phyloP scores from a whole-genome alignment of 352 stramenopile genomes.

The Phytophthora colocasiae region DNA sequence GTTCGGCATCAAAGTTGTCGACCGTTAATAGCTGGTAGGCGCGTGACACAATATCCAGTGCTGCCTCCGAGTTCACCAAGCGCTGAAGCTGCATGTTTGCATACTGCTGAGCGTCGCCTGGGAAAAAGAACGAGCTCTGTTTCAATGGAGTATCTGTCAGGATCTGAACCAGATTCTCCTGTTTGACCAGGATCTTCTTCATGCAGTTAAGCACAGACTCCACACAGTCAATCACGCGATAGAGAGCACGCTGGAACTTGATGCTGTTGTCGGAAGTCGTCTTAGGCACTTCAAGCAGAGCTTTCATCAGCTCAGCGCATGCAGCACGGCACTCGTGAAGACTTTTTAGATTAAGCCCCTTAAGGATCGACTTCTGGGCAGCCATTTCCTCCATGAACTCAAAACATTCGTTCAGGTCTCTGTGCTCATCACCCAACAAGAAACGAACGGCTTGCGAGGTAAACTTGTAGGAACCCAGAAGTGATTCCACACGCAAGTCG shows the following conservation, averaged over 20 bases:
- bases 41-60: constrained; percentile 84
- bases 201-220: constrained; percentile 84
- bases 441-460: constrained; percentile 83
- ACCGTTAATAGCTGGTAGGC: constrained; percentile 89
- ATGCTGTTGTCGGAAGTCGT: constrained; percentile 79
- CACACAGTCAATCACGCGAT: constrained; percentile 86
- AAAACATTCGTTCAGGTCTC: constrained; percentile 84
- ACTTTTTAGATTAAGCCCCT: constrained; percentile 83
- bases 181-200: constrained; percentile 86
- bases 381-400: constrained; percentile 89
- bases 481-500: constrained; percentile 81
- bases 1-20: constrained; percentile 90
- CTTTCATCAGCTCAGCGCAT: constrained; percentile 86
- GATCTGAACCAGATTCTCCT: constrained; percentile 88
- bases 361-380: constrained; percentile 74
- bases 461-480: constrained; percentile 90
- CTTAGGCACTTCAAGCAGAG: constrained; percentile 84
- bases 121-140: constrained; percentile 91
- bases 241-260: constrained; percentile 88
- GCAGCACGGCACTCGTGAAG: constrained; percentile 76
- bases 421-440: constrained; percentile 86
- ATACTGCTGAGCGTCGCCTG: constrained; percentile 84
- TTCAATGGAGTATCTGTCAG: constrained; percentile 87
- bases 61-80: constrained; percentile 83
- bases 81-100: constrained; percentile 80